Base-by-base conservation (phyloP, 495 filamentous ascomycete genomes). In the Lophiotrema nucula region DNA sequence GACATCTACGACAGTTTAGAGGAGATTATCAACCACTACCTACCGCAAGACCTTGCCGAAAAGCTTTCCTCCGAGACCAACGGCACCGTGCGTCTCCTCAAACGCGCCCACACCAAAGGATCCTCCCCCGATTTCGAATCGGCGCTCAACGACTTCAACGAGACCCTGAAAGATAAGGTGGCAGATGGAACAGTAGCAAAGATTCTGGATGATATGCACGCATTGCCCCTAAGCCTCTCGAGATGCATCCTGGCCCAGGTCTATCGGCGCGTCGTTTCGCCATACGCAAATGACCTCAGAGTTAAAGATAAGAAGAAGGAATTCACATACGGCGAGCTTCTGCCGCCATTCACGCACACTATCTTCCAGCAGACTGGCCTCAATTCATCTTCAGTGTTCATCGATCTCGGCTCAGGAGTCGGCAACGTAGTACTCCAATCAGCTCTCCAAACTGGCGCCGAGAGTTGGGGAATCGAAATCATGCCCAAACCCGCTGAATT, bases 381-480 rank as follows among this genome's bases (percentile, higher is more conserved):
- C 53, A 90, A 81, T 31, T 88, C 87, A 0, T 80, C 83, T 26
- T 87, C 92, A 53, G 84, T 92, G 1, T 97, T 98, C 67, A 84
- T 98, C 52, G 93, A 98, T 68, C 79, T 98, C 31, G 93, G 93
- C 25, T 96, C 90, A 16, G 93, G 93, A 23, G 93, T 96, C 24
- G 93, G 91, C 4, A 98, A 96, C 70, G 93, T 97, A 2, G 89
- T 92, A 21, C 76, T 98, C 37, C 93, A 98, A 69, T 93, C 93
- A 3, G 93, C 93, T 8, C 81, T 98, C 6, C 88, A 98, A 69
- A 83, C 92, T 45, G 93, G 93, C 13, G 95, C 89, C 69, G 89
- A 96, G 70, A 92, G 88, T 72, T 97, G 90, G 85, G 93, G 93
- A 22, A 96, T 92, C 68, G 93, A 98, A 72, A 88, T 92, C 80